phyloP scores from a whole-genome alignment of 2,329 filamentous ascomycete species.

The Fusarium euwallaceae region DNA sequence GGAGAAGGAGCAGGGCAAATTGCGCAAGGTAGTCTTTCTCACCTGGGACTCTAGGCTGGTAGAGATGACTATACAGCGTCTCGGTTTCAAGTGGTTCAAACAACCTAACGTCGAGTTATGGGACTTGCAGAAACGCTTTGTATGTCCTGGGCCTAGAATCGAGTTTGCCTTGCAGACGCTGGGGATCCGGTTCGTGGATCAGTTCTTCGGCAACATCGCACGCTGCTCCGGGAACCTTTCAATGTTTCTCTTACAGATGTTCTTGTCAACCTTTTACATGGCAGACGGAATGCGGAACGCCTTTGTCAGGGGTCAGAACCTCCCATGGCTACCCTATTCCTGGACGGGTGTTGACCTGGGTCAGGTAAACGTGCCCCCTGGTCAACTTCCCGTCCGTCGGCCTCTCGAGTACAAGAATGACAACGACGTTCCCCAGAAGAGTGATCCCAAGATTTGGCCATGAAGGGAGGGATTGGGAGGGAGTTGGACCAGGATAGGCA shows the following conservation, averaged over 20 bases:
- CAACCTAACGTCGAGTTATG: background rate
- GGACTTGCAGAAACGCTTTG: background rate
- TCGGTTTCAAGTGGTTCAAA: background rate
- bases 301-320: background rate
- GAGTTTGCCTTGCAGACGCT: slow-evolving; percentile 1
- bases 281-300: background rate
- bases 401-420: background rate
- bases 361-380: background rate
- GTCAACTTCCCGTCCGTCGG: background rate
- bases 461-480: background rate
- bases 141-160: background rate
- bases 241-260: background rate
- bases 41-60: background rate
- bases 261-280: slow-evolving; percentile 3
- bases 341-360: background rate
- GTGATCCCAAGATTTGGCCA: background rate
- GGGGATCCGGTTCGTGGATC: background rate
- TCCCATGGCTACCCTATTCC: background rate
- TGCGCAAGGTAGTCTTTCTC: background rate
- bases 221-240: background rate
- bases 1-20: background rate
- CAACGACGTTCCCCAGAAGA: background rate
- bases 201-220: background rate
- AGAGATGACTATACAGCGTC: background rate
- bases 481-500: background rate